Base-by-base conservation (phyloP, 2,329 filamentous ascomycete species). In the Pseudopithomyces maydicus region DNA sequence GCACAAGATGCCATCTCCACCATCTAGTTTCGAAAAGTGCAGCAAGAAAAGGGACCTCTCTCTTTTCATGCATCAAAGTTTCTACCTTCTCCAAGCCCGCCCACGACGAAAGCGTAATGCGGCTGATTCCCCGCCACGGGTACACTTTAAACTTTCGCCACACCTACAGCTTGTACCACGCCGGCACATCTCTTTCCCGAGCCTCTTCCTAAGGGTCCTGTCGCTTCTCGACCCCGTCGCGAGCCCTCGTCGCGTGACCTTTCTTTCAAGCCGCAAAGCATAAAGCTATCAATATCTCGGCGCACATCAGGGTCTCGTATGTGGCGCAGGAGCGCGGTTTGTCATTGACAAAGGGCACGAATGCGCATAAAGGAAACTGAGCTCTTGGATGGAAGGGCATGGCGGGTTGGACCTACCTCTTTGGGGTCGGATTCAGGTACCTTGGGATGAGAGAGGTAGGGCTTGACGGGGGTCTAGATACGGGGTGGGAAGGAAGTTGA, bases 181-280 rank as follows among this genome's bases (percentile, higher is more conserved):
- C 11, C 35, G 15, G 15, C 35, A 36, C 5, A 5, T 5, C 5
- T 11, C 11, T 36, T n/a, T 36, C 11, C 15, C 5, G 26, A 8
- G 35, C 5, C 3, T 32, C 8, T 32, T n/a, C 17, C 29, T 20
- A 14, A 15, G 17, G 41, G 14, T n/a, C 22, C 14, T 14, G 3
- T 23, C 22, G 41, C 19, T 5, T 43, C 41, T 43, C 41, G 41
- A 23, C 12, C 41, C 14, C 35, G 32, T 14, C 5, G 35, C 35
- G 35, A 36, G 35, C 35, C 6, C 41, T 14, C 22, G 14, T 43
- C 41, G 41, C 41, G 35, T 43, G 22, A 14, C 12, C 8, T 46
- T 46, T 46, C 43, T 46, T 46, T 46, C 43, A 46, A 46, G 43
- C 43, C 43, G 20, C 43, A 17, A 17, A 46, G 26, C 26, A 8